Base-by-base conservation (phyloP, 768 basidiomycete species). In the Lactarius tabidus region DNA sequence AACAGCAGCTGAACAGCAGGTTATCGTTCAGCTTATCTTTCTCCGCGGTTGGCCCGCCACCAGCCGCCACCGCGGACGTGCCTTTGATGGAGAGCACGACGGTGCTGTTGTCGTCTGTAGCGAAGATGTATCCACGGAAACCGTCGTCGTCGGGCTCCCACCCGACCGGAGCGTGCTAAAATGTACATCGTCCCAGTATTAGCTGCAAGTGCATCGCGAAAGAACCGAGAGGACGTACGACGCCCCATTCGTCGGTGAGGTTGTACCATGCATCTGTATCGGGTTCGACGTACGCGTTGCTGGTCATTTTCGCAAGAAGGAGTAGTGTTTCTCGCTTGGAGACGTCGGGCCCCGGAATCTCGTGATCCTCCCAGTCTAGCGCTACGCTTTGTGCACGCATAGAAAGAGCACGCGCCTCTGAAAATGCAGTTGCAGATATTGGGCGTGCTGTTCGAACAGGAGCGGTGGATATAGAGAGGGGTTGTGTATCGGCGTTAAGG, bases 21-120 rank as follows among this genome's bases (percentile, higher is more conserved):
- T 96, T 98, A 71, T 98, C 95, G 76, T 98, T 98, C 66, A 89
- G 76, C 77, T 94, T 96, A 79, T 98, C 96, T 75, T 90, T 97
- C 72, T 81, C 82, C 41, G 84, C 82, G 14, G 95, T 97, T 15
- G 91, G 87, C 8, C 94, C 93, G 3, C 91, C 90, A 17, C 85
- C 86, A 9, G 90, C 80, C 71, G 89, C 77, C 17, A 81, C 80
- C 2, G 89, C 87, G 1, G 91, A 93, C 0, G 96, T 98, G 20
- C 96, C 96, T 73, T 98, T 98, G 76, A 98, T 82, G n/a, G 93
- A 84, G 62, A 98, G 80, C 39, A 97, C 79, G n/a, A 98, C 91
- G 0, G 92, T 96, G 20, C 85, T 85, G 70, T 95, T 94, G 75
- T 92, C 89, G 20, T 79, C 79, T 2, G 85, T 85, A 18, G 89